Base-by-base conservation (phyloP, 164 flowering plant genomes). In the Umbellularia californica region DNA sequence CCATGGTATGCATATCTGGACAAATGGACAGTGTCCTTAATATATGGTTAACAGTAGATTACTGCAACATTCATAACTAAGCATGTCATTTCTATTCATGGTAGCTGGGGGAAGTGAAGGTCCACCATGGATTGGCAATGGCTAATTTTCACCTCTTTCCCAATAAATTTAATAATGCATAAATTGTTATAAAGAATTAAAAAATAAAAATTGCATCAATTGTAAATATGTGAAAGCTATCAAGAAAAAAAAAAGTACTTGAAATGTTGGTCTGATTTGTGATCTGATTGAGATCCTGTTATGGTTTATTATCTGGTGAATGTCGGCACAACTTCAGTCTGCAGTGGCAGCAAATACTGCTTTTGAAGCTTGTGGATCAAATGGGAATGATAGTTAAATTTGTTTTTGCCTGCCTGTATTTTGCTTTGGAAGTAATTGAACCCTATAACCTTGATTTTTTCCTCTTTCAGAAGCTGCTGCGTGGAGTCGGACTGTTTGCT, bases 401-500 rank as follows among this genome's bases (percentile, higher is more conserved):
- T n/a, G 11, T n/a, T 17, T 64, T 24, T 64, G 28, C 28, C 67
- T 64, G 15, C 12, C 28, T 25, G 2, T 14, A 55, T 3, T 70
- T 25, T 70, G 14, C 9, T 22, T 60, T 25, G 9, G 17, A 28
- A 19, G 64, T 13, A 15, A 30, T 30, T 65, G 14, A 58, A 30
- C 30, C 23, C 17, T 41, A 41, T 65, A 13, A 2, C 6, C 19
- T 50, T 52, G 47, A 7, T 28, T 15, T 12, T 70, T 3, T 64
- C 65, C 72, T 75, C 65, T 75, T 75, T 15, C 90, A 92, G 97
- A 90, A 88, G 73, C 30, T 85, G 70, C 70, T 87, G 72, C 83
- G 88, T 17, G 89, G 90, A 25, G 77, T 74, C 25, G 92, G 87
- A 12, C 41, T 87, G 52, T 90, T 90, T 78, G 90, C 83, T 22